Evolutionary conservation across 2,329 filamentous ascomycete genomes (phyloP).

Genomic region (Lomentospora prolificans): DNA sequence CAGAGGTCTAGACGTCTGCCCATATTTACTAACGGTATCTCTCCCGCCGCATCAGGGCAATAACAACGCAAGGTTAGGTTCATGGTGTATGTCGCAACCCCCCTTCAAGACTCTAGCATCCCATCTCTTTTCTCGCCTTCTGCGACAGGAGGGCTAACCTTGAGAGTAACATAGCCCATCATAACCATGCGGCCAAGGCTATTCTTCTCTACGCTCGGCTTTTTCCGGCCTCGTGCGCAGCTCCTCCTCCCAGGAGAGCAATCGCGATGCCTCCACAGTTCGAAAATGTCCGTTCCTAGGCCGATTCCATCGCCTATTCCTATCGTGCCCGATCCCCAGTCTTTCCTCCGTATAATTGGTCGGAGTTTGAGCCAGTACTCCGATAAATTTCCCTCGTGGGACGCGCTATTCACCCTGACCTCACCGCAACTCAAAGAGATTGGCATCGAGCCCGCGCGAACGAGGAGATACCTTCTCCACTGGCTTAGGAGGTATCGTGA

Average conservation of each 20-base stretch:
- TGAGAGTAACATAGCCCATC: background rate
- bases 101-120: too few relatives aligned
- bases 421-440: slow-evolving; percentile 70
- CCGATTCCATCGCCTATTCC: slow-evolving; percentile 51
- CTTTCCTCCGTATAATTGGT: slow-evolving; percentile 86
- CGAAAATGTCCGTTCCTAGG: slow-evolving; percentile 21
- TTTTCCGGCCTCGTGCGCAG: slow-evolving; percentile 1
- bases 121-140: background rate
- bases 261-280: slow-evolving; percentile 33
- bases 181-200: slow-evolving; percentile 2
- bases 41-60: background rate
- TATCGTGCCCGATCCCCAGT: slow-evolving; percentile 73
- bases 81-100: background rate
- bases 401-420: slow-evolving; percentile 73
- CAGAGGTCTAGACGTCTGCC: background rate
- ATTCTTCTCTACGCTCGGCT: background rate
- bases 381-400: slow-evolving; percentile 83
- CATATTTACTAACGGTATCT: background rate
- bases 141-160: background rate
- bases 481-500: slow-evolving; percentile 81
- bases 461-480: slow-evolving; percentile 71
- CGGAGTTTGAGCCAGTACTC: slow-evolving; percentile 74
- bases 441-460: slow-evolving; percentile 77
- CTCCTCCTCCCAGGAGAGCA: slow-evolving; percentile 16
- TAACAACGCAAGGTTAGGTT: background rate